Base-by-base conservation (phyloP, 345 rosid species). In the Brassica napus region DNA sequence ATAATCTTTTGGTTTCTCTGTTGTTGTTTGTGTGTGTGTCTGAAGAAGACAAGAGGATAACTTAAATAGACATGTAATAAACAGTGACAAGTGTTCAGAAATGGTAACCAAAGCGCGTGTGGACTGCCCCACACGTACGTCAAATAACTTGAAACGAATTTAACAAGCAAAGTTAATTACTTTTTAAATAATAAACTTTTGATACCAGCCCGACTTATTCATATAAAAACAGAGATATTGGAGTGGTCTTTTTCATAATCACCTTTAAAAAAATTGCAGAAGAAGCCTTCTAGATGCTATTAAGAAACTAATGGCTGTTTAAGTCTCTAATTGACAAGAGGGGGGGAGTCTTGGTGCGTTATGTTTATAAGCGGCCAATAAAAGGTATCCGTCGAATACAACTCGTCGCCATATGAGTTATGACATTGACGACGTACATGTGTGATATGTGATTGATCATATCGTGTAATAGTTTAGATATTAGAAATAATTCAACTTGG, bases 61-160 rank as follows among this genome's bases (percentile, higher is more conserved):
- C 6, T 6, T 59, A 28, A 9, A 59, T 59, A 59, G 64, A 31
- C 15, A 24, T 59, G 28, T 21, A 12, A 9, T 59, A 12, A 59
- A 32, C 49, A 16, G 73, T 10, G 72, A 39, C 57, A 6, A 16
- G 58, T 75, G 66, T 67, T 67, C 14, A 5, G 66, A 39, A 58
- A 16, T 26, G 23, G 72, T 21, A 57, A 67, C 79, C 58, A 57
- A 75, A 75, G 79, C 79, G 79, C 73, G 79, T 67, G 79, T 2
- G 44, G 79, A 68, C n/a, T 57, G 47, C 14, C 79, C 79, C 44
- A 75, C 32, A 75, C 47, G 0, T 2, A 6, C 24, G 8, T 49
- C 3, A 58, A 30, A 16, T 73, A 1, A 5, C 7, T 8, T 8
- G 10, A 28, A 42, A 61, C 28, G 18, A 72, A 72, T 65, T 6